Conservation (phyloP, 257 asterid genomes). For the Catharanthus roseus region DNA sequence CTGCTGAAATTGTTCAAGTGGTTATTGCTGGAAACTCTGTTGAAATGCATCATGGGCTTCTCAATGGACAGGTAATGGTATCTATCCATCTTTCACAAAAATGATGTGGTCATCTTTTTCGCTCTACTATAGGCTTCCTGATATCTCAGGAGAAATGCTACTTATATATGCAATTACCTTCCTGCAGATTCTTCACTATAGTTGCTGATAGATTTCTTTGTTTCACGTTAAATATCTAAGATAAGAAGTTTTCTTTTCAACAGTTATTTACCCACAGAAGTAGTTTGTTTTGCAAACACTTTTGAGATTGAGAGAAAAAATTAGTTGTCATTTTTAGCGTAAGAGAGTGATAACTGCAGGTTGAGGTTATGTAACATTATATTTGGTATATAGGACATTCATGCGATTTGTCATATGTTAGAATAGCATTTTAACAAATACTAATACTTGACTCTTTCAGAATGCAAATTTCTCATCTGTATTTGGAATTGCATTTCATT, state of each 20-base stretch:
- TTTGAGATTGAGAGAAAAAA: conserved; percentile 1
- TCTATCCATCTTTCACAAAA: neutral
- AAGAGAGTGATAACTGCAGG: neutral
- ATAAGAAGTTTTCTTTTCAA: neutral
- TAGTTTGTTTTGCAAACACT: no score
- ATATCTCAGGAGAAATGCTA: conserved; percentile 1
- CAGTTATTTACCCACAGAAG: neutral
- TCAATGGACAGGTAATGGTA: conserved; percentile 79
- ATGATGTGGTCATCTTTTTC: neutral
- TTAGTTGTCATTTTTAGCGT: neutral
- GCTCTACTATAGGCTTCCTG: neutral
- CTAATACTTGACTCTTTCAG: no score
- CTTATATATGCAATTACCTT: conserved; percentile 1
- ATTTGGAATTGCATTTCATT: no score
- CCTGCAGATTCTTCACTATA: neutral
- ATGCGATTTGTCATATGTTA: neutral
- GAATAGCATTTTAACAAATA: neutral
- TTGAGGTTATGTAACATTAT: neutral
- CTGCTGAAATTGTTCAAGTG: conserved; percentile 88
- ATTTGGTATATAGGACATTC: neutral
- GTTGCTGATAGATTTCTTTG: neutral
- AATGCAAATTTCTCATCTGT: no score
- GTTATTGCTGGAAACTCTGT: conserved; percentile 91
- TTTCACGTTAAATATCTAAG: neutral
- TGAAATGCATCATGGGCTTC: conserved; percentile 63